These are phyloP conservation scores for Cucumis cinereus DNA, from an alignment of 306 rosid genomes.

Conservation along the genomic window DNA sequence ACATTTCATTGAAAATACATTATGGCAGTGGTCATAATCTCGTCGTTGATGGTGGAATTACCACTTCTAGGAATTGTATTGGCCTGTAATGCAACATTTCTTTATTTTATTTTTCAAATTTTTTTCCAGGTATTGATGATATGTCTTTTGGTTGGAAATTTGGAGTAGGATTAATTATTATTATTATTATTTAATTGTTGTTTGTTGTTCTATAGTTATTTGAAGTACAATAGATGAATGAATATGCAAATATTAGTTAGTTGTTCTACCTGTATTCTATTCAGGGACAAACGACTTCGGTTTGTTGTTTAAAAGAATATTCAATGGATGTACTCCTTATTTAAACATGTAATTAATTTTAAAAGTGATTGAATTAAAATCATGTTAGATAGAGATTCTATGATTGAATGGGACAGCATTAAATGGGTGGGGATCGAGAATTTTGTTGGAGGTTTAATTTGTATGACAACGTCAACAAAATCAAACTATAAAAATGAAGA, in stretches of 20 bases:
- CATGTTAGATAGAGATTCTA: background rate
- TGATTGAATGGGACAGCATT: too few relatives aligned
- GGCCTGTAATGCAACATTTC: conserved; percentile 21
- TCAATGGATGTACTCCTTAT: too few relatives aligned
- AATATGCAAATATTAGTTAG: background rate
- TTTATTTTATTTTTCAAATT: background rate
- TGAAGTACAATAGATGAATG: background rate
- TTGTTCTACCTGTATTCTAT: background rate
- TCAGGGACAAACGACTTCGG: too few relatives aligned
- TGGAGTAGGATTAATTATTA: background rate
- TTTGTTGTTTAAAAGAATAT: too few relatives aligned
- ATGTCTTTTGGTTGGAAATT: background rate
- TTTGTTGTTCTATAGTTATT: background rate
- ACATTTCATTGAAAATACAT: too few relatives aligned
- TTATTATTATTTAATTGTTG: background rate
- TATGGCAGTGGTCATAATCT: conserved; percentile 91
- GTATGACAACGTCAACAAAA: background rate
- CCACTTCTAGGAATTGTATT: conserved; percentile 66
- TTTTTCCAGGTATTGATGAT: background rate
- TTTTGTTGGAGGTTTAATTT: background rate
- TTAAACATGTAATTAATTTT: too few relatives aligned
- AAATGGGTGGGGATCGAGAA: background rate
- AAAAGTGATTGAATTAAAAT: background rate
- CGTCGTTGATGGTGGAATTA: conserved; percentile 86
- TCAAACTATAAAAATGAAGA: background rate